These are phyloP conservation scores for Verticillium nonalfalfae DNA, from an alignment of 2,329 filamentous ascomycete genomes.

Conservation along the genomic window DNA sequence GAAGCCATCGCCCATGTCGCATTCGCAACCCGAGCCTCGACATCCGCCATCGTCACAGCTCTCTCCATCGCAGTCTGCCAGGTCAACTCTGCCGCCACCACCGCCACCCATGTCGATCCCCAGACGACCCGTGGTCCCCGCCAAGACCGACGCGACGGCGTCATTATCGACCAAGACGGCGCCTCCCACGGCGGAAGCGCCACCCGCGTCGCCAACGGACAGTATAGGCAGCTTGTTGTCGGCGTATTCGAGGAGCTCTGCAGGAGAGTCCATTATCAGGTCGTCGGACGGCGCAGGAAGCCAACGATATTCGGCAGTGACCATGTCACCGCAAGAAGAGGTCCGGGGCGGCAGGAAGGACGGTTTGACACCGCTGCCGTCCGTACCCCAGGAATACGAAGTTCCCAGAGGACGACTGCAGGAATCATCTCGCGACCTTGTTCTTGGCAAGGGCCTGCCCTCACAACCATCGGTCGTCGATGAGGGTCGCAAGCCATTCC, in stretches of 20 bases:
- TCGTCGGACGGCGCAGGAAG: slow-evolving; percentile 31
- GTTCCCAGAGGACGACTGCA: neutral
- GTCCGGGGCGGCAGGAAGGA: slow-evolving; percentile 10
- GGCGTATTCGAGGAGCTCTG: slow-evolving; percentile 43
- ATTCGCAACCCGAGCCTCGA: slow-evolving; percentile 3
- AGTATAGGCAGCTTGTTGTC: slow-evolving; percentile 50
- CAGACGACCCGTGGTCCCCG: slow-evolving; percentile 23
- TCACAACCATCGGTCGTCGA: slow-evolving; percentile 3
- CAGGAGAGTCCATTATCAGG: slow-evolving; percentile 32
- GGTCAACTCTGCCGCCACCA: slow-evolving; percentile 21
- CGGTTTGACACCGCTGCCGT: slow-evolving; percentile 1
- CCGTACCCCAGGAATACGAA: slow-evolving; percentile 4
- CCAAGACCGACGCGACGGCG: neutral
- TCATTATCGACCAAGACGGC: neutral
- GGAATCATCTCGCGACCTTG: neutral
- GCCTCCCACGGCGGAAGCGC: slow-evolving; percentile 11
- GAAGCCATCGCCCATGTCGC: neutral
- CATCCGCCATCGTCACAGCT: slow-evolving; percentile 10
- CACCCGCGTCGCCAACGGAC: slow-evolving; percentile 30
- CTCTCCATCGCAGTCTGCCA: slow-evolving; percentile 5
- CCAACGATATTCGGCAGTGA: slow-evolving; percentile 16
- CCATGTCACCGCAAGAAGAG: slow-evolving; percentile 5
- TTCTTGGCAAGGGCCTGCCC: slow-evolving; percentile 6
- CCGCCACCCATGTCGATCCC: slow-evolving; percentile 25
- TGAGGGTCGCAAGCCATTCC: slow-evolving; percentile 1